Conservation (phyloP, 495 filamentous ascomycete species). For the Lentithecium fluviatile region DNA sequence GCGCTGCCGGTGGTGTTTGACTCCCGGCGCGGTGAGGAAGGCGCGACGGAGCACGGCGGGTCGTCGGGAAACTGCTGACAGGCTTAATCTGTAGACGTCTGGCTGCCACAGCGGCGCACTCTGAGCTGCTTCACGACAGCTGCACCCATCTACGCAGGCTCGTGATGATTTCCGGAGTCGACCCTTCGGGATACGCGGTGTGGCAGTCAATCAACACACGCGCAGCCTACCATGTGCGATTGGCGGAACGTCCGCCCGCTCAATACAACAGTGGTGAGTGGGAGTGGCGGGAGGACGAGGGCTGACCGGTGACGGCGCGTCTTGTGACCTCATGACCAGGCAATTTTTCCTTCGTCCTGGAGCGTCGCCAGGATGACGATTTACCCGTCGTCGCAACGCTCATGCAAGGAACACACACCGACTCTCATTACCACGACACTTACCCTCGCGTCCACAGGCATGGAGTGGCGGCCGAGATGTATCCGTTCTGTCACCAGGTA, state of each 20-base stretch:
- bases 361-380: constrained; percentile 7
- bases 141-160: no score
- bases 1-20: no score
- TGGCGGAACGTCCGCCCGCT: constrained; percentile 15
- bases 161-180: not conserved
- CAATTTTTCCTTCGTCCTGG: constrained; percentile 1
- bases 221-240: constrained; percentile 10
- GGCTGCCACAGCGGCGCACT: constrained; percentile 1
- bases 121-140: not conserved
- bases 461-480: not conserved
- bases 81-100: not conserved
- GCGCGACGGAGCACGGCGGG: not conserved
- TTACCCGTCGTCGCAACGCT: constrained; percentile 23
- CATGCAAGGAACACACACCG: constrained; percentile 30
- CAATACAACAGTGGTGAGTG: constrained; percentile 9
- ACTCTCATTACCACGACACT: not conserved
- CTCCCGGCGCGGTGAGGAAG: not conserved
- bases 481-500: not conserved
- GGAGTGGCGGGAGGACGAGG: not conserved
- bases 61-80: not conserved
- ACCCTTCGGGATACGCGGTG: constrained; percentile 9
- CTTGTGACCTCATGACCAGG: constrained; percentile 30
- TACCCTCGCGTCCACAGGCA: not conserved
- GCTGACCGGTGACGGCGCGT: constrained; percentile 24
- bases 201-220: constrained; percentile 31